A percentile compares a stretch with the other conserved stretches of the same genome.
Conservation (phyloP, 169 alveolate species). For the Cryptosporidium muris region DNA sequence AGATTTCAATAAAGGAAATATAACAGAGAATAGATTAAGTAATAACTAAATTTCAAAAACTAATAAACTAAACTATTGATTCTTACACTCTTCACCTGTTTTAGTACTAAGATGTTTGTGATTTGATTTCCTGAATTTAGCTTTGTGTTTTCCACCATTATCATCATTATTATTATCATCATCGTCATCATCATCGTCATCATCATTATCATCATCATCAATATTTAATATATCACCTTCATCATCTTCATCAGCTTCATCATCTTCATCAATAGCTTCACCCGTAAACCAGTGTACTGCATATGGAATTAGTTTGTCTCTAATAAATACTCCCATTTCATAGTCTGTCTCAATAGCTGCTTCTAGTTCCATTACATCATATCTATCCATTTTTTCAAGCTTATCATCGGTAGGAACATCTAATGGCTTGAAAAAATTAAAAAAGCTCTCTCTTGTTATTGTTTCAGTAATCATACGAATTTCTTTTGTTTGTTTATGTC, state of each 20-base stretch:
- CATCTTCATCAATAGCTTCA: constrained; percentile 70
- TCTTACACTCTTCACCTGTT: too few relatives aligned
- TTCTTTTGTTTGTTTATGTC: constrained; percentile 67
- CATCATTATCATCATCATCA: constrained; percentile 50
- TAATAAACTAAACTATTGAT: too few relatives aligned
- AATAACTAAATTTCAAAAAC: too few relatives aligned
- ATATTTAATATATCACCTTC: constrained; percentile 66
- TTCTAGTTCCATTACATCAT: constrained; percentile 62
- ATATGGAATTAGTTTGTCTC: constrained; percentile 66
- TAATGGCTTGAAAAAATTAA: constrained; percentile 56
- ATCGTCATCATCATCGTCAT: constrained; percentile 6
- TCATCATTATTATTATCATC: neutral
- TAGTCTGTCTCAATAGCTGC: constrained; percentile 69
- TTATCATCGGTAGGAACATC: constrained; percentile 68
- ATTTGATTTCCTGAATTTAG: too few relatives aligned
- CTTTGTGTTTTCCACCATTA: constrained; percentile 9
- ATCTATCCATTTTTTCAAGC: constrained; percentile 58
- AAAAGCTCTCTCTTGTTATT: constrained; percentile 52
- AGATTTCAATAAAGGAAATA: too few relatives aligned
- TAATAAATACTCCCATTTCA: constrained; percentile 64
- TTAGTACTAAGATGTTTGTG: too few relatives aligned
- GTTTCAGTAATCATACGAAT: constrained; percentile 63
- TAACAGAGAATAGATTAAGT: too few relatives aligned
- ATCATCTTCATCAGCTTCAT: constrained; percentile 70
- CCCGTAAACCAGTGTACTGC: constrained; percentile 66